These are phyloP conservation scores for Elsinoe fawcettii DNA, from an alignment of 2,329 filamentous ascomycete genomes.

Conservation along the genomic window DNA sequence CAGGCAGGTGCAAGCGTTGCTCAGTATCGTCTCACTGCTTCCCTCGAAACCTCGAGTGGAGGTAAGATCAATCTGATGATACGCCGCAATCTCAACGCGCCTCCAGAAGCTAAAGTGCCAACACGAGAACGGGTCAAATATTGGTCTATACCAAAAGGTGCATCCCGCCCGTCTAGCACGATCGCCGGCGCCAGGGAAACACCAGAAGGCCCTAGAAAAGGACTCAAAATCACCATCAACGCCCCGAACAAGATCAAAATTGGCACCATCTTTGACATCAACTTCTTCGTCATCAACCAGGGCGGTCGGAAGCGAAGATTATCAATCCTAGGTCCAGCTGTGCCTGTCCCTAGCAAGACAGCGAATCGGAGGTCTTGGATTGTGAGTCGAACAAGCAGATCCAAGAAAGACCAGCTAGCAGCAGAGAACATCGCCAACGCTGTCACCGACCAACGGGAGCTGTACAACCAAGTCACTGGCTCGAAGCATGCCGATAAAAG, in stretches of 20 bases:
- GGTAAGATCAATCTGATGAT: neutral
- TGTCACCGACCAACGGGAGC: neutral
- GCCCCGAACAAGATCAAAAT: neutral
- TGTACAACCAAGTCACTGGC: neutral
- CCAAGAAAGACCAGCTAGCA: neutral
- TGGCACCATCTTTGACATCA: neutral
- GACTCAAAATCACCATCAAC: conserved; percentile 5
- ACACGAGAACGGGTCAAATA: conserved; percentile 3
- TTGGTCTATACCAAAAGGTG: conserved; percentile 4
- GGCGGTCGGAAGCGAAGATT: neutral
- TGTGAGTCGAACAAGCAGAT: neutral
- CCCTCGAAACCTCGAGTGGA: neutral
- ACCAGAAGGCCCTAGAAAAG: neutral
- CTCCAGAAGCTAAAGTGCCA: neutral
- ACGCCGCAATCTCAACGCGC: conserved; percentile 4
- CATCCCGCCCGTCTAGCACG: neutral
- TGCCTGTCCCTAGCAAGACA: neutral
- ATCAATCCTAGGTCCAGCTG: conserved; percentile 1
- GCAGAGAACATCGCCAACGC: neutral
- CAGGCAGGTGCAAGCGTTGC: neutral
- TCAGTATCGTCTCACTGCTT: conserved; percentile 6
- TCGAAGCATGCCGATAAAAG: neutral
- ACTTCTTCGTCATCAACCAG: conserved; percentile 6
- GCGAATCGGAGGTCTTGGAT: conserved; percentile 5
- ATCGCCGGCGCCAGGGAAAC: neutral